A percentile compares a stretch with the other conserved stretches of the same genome.
phyloP scores from a whole-genome alignment of 169 alveolate species.

The Cryptosporidium muris region DNA sequence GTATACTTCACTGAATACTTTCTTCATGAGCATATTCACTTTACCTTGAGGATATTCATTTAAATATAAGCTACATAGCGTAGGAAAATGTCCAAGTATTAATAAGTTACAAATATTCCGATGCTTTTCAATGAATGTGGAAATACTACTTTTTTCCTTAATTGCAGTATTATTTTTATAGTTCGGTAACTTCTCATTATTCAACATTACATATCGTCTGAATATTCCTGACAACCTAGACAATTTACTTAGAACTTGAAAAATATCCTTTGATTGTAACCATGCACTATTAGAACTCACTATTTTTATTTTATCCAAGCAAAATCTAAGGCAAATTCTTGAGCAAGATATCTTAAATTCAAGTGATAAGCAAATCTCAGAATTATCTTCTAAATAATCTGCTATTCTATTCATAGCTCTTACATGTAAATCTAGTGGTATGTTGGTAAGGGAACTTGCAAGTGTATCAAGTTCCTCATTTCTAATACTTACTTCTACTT shows the following conservation, averaged over 20 bases:
- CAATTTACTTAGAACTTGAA: neutral
- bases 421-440: neutral
- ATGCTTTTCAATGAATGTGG: neutral
- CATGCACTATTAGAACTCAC: neutral
- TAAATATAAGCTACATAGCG: conserved; percentile 18
- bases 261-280: neutral
- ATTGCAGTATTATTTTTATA: neutral
- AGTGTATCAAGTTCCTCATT: conserved; percentile 21
- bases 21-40: neutral
- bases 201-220: conserved; percentile 1
- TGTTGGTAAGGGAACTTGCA: conserved; percentile 12
- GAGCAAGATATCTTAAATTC: conserved; percentile 21
- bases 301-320: conserved; percentile 25
- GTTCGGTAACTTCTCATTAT: neutral
- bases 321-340: conserved; percentile 18
- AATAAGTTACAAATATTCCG: conserved; percentile 27
- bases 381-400: neutral
- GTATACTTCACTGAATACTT: conserved; percentile 62
- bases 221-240: conserved; percentile 34
- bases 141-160: neutral
- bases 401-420: conserved; percentile 12
- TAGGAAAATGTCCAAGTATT: conserved; percentile 35
- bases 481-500: conserved; percentile 35
- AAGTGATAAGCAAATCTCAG: conserved; percentile 10
- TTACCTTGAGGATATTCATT: neutral